Percentiles rank a stretch among this genome's conserved stretches.
These are phyloP conservation scores for Claviceps quebecensis DNA, from an alignment of 2,329 filamentous ascomycete species.

Conservation along the genomic window DNA sequence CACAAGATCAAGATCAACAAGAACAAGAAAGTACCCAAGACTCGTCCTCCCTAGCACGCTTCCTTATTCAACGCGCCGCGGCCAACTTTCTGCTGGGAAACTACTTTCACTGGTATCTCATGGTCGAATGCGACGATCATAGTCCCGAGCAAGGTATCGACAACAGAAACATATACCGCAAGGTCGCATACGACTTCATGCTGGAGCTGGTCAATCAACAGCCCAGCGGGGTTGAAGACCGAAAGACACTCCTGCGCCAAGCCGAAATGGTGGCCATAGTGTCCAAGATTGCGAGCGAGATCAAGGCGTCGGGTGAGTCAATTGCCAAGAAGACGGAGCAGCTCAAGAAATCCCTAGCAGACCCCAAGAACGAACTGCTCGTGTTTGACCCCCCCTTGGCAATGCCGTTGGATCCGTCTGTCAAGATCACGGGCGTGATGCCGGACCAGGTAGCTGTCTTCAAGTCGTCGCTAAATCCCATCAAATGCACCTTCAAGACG, in stretches of 20 bases:
- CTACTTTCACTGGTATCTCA: conserved; percentile 95
- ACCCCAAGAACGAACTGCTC: conserved; percentile 80
- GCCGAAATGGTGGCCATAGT: conserved; percentile 80
- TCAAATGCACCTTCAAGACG: conserved; percentile 84
- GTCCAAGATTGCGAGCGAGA: conserved; percentile 77
- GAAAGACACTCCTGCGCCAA: conserved; percentile 69
- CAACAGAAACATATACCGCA: conserved; percentile 75
- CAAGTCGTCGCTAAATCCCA: conserved; percentile 85
- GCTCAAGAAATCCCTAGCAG: conserved; percentile 70
- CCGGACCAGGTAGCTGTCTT: conserved; percentile 83
- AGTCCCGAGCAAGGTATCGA: conserved; percentile 61
- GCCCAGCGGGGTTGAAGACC: conserved; percentile 54
- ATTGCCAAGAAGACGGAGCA: conserved; percentile 69
- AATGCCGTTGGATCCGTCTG: conserved; percentile 72
- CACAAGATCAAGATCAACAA: too few species aligned
- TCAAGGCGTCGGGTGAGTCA: conserved; percentile 66
- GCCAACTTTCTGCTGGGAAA: conserved; percentile 85
- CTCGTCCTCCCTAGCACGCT: conserved; percentile 67
- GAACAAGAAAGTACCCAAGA: conserved; percentile 48
- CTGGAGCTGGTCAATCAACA: conserved; percentile 59
- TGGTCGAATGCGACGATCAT: conserved; percentile 87
- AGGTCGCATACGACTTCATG: conserved; percentile 96
- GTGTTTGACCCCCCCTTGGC: conserved; percentile 75
- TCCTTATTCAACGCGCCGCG: conserved; percentile 76
- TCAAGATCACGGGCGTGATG: conserved; percentile 65